Evolutionary conservation across 805 yeast species (phyloP), one percentile per base, ranked within the genome.

Genomic region (Saccharomycopsis vini): DNA sequence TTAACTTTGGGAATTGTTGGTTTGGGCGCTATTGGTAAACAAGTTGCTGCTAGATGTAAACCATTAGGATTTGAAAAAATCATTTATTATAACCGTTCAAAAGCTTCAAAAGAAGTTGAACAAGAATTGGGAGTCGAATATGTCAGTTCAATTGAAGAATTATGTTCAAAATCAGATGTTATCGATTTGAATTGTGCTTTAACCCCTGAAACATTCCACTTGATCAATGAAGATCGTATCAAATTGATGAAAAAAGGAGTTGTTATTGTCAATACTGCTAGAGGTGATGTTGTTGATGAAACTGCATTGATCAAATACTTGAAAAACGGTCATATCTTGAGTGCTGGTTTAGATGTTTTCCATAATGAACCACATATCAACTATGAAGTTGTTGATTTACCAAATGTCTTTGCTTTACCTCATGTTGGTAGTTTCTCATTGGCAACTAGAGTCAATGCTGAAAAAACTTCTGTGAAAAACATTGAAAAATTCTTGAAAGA

Each of bases 211-310:
- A 67, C 72, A 1, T 55, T 47, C 23, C 71, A 67, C 44, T 48
- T 67, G 45, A 61, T 68, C 42, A 62, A 59, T 46, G 71, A 66
- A 39, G 78, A 71, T 12, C 64, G 78, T 1, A 70, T 88, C 43
- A 56, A 61, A 19, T 74, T 78, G 61, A 78, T 83, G 84, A 88
- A 88, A 62, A 75, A 77, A 47, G 94, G 89, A 30, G 88, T 80
- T 30, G 75, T 83, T 16, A 53, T 69, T 21, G 79, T 86, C 33
- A 88, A 88, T 64, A 86, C 95, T 13, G 90, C 95, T 5, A 74
- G 97, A 56, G 97, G 97, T 16, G 82, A 90, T 5, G 77, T 88
- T 36, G 73, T 81, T 52, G 81, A 83, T 58, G 89, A 83, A 59
- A 44, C 58, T 2, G 81, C 79, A 3, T 59, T 84, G 45, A 67